These are phyloP conservation scores for Salix koriyanagi DNA, from an alignment of 345 rosid genomes.

Conservation along the genomic window DNA sequence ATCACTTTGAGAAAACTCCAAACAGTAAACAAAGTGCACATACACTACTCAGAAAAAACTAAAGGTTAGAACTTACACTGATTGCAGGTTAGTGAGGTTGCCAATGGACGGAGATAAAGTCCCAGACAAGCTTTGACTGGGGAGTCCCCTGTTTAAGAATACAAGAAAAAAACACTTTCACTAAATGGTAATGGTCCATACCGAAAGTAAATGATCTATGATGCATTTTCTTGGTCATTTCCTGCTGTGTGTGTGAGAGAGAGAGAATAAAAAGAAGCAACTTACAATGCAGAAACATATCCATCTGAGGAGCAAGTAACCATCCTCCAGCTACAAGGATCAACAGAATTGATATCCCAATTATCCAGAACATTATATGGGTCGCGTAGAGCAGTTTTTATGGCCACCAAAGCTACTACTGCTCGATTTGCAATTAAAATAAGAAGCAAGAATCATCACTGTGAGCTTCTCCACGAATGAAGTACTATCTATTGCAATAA, in stretches of 20 bases:
- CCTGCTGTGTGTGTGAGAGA: no score
- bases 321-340: conserved; percentile 99
- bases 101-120: conserved; percentile 80
- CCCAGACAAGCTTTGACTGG: conserved; percentile 94
- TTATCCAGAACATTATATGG: conserved; percentile 88
- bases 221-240: not conserved
- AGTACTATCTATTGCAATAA: not conserved
- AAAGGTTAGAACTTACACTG: conserved; percentile 59
- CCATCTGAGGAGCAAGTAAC: conserved; percentile 79
- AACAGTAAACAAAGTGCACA: not conserved
- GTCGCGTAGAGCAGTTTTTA: conserved; percentile 72
- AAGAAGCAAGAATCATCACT: not conserved
- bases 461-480: not conserved
- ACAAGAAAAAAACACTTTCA: not conserved
- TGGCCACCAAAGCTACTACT: conserved; percentile 90
- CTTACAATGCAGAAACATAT: conserved; percentile 87
- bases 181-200: not conserved
- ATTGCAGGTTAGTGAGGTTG: conserved; percentile 73
- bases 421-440: conserved; percentile 35
- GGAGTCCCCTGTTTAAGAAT: conserved; percentile 66
- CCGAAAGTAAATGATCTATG: not conserved
- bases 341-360: conserved; percentile 96
- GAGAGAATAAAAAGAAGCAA: conserved; percentile 2
- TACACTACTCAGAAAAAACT: not conserved
- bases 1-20: not conserved